Base-by-base conservation (phyloP, 495 filamentous ascomycete species). In the Aspergillus biplanus region DNA sequence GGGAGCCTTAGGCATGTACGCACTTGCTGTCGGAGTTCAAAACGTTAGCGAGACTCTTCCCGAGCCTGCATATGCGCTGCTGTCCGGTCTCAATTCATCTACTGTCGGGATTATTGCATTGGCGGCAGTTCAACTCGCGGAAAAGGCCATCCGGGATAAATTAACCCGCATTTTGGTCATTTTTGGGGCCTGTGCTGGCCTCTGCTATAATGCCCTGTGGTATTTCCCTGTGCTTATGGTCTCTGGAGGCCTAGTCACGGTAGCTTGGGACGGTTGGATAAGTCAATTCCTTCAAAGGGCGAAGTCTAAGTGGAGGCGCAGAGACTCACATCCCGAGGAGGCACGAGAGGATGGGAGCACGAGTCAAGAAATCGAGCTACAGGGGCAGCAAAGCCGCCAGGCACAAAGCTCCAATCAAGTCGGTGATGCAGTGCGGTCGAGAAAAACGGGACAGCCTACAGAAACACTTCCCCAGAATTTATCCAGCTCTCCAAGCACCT, bases 101-200 rank as follows among this genome's bases (percentile, higher is more conserved):
- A 91, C 87, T 0, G 92, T 96, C 0, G 92, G 91, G 1, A 87
- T 94, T 46, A 89, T 96, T 60, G 89, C 89, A 0, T 74, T 96
- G 4, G 90, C 92, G 0, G 90, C 90, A 0, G 87, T 92, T 1
- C 85, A 92, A 70, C 82, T 95, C 0, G 83, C 89, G 0, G 77
- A 87, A 18, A 91, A 92, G 69, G 86, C 90, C 5, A 90, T 96
- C 65, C 91, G 84, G 0, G 91, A 96, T 65, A 81, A 79, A 53
- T 42, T 93, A 33, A 88, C 90, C 0, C 75, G 91, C 1, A 78
- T 90, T 12, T 65, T 93, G 1, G 86, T 96, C 1, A 86, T 92
- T 58, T 68, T 91, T n/a, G 85, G 84, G 15, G 92, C 78, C 21
- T 78, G 82, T 4, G 89, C 88, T 0, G 92, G 90, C 6, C 74